These are phyloP conservation scores for Arthrobotrys pseudoclavata DNA, from an alignment of 2,329 filamentous ascomycete species.

Conservation along the genomic window DNA sequence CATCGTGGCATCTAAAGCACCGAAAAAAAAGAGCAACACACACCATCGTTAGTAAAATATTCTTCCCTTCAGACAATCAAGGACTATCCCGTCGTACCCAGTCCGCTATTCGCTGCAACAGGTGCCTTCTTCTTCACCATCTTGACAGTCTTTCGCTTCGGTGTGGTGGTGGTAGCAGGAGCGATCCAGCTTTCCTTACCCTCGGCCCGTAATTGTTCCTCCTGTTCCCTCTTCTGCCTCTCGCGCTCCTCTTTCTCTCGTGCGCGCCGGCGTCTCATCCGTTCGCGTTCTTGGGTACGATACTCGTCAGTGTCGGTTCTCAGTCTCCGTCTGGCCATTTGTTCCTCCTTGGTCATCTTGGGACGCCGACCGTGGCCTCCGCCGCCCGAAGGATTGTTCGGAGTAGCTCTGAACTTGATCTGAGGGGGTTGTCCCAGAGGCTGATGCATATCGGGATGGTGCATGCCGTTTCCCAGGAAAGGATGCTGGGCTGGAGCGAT, in stretches of 20 bases:
- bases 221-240: slow-evolving; percentile 44
- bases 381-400: slow-evolving; percentile 37
- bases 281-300: slow-evolving; percentile 55
- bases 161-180: slow-evolving; percentile 45
- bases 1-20: slow-evolving; percentile 2
- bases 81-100: slow-evolving; percentile 52
- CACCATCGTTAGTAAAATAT: slow-evolving; percentile 18
- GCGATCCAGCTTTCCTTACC: slow-evolving; percentile 60
- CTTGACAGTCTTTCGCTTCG: slow-evolving; percentile 53
- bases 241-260: slow-evolving; percentile 57
- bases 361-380: slow-evolving; percentile 49
- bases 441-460: slow-evolving; percentile 58
- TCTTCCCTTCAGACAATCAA: slow-evolving; percentile 1
- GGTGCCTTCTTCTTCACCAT: slow-evolving; percentile 60
- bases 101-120: slow-evolving; percentile 47
- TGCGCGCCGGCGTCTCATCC: slow-evolving; percentile 52
- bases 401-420: slow-evolving; percentile 56
- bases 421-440: slow-evolving; percentile 53
- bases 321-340: slow-evolving; percentile 52
- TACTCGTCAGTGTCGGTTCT: slow-evolving; percentile 58
- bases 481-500: slow-evolving; percentile 57
- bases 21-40: slow-evolving; percentile 8
- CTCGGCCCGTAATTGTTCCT: slow-evolving; percentile 55
- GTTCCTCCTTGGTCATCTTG: slow-evolving; percentile 59
- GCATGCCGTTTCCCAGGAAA: slow-evolving; percentile 58